Evolutionary conservation across 1,284 basidiomycete genomes (phyloP), one percentile per base, ranked within the genome.

Genomic region (Phellinidium pouzarii): DNA sequence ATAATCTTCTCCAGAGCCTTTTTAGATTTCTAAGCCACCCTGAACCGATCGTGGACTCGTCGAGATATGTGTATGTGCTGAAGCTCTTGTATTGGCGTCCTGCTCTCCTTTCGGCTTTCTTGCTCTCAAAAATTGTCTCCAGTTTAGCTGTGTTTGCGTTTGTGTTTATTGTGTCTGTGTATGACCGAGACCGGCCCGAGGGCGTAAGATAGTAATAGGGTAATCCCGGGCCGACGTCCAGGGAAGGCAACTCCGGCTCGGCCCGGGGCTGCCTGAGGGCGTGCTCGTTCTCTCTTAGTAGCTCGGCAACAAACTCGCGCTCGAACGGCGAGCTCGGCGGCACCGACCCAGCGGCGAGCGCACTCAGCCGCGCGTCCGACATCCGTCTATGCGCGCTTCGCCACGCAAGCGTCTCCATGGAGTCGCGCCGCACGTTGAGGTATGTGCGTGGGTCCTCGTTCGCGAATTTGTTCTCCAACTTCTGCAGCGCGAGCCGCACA

Each of bases 401-500:
- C 48, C 48, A 51, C 14, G 27, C 49, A 25, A 34, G 48, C 22
- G 36, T 20, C 19, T 50, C 47, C 4, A 40, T 37, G 25, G 48
- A 51, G 23, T 55, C 44, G 14, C 38, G 43, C 9, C 44, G 43
- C 2, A 36, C 20, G 22, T 47, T 55, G 25, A 47, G 34, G 23
- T 42, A 50, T 12, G 38, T 44, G 27, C 23, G 14, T 4, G 53
- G 53, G 40, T 50, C 48, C 27, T 51, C 49, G 25, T 25, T 42
- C 6, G 53, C 27, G 3, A 51, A 47, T 8, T 40, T 25, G 31
- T 41, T 45, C 37, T 50, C 44, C n/a, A 51, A 29, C 43, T 38
- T 41, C 20, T 34, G 49, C 49, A 55, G 20, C 8, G 49, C 53
- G 12, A 40, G 48, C 17, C 44, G 43, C 2, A 55, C 49, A 37